Evolutionary conservation across 495 filamentous ascomycete genomes (phyloP), one percentile per base, ranked within the genome.

Genomic region (Aspergillus homomorphus): DNA sequence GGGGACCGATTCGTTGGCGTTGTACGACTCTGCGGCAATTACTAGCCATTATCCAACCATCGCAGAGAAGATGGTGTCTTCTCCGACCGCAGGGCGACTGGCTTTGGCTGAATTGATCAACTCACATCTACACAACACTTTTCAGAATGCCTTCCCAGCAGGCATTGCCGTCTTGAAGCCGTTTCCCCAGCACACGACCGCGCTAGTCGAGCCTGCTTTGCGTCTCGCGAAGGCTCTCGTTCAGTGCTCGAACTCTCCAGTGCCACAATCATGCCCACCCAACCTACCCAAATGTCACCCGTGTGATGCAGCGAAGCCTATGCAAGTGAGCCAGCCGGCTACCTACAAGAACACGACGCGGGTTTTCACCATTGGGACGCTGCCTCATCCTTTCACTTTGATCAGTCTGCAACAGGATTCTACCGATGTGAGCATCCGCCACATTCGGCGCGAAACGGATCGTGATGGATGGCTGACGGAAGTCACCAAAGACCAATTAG

Each of bases 301-400:
- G 14, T 98, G 94, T 72, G 80, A 83, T 56, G 54, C 62, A 1
- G 73, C 77, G 7, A 77, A 82, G 26, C 79, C 83, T 0, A 73
- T 81, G 69, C 70, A 72, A 19, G 80, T 91, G 60, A 76, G 72
- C 33, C 87, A 84, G 9, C 84, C 84, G 1, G 63, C 77, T 3
- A 72, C 69, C 16, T 88, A 87, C 68, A 74, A 74, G 41, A 89
- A 91, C 66, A 81, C 78, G 10, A 79, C 84, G 1, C 76, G 75
- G 9, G 63, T 85, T 15, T 97, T 90, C 75, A 90, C 87, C 18
- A 90, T 98, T 62, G 91, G 87, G 62, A 88, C 84, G 8, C 85
- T 98, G 6, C 93, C 94, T 0, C 94, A 98, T 63, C 94, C 94
- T 0, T 96, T 89, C 73, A 96, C 92, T 10, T 74, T 91, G 10